Base-by-base conservation (phyloP, 768 basidiomycete species). In the Boletus reticulatus region DNA sequence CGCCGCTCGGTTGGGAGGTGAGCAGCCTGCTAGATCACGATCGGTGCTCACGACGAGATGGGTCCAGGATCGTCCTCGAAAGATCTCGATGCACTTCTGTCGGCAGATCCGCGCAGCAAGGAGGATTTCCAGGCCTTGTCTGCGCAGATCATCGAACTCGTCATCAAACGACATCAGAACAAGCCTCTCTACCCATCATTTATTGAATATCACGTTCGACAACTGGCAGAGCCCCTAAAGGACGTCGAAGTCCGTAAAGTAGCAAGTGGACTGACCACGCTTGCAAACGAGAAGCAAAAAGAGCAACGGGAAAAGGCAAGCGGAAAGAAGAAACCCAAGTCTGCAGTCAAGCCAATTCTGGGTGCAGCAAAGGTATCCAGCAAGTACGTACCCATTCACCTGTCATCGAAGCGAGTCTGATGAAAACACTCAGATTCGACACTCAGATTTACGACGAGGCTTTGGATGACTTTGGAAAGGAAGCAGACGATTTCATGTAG, bases 201-300 rank as follows among this genome's bases (percentile, higher is more conserved):
- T 63, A 80, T 94, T 53, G 94, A 98, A 65, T 82, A 91, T 60
- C 86, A 94, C 60, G 84, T 84, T 17, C 85, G 87, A 44, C 85
- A 86, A 48, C 74, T 97, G 16, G 86, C 88, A 1, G 73, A 77
- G 55, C 84, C 92, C 6, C 79, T 98, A 52, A 89, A 87, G 64
- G 94, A 98, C 58, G 85, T 94, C 49, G 96, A 99, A 63, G 87
- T 94, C 27, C 83, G 94, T 58, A 98, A 98, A 69, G 91, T 84
- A 0, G 91, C 93, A 0, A 89, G 85, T 48, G 85, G 78, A 4
- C 75, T 99, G 52, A 92, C 91, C 16, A 87, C 90, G 4, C 78
- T 98, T 7, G 89, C 94, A 48, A 98, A 96, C 66, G 93, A 95
- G 76, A 99, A 98, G 76, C 92, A 95, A 75, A 91, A 85, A 73